phyloP scores from a whole-genome alignment of 1,139 yeast species.

The Magnusiomyces suaveolens region DNA sequence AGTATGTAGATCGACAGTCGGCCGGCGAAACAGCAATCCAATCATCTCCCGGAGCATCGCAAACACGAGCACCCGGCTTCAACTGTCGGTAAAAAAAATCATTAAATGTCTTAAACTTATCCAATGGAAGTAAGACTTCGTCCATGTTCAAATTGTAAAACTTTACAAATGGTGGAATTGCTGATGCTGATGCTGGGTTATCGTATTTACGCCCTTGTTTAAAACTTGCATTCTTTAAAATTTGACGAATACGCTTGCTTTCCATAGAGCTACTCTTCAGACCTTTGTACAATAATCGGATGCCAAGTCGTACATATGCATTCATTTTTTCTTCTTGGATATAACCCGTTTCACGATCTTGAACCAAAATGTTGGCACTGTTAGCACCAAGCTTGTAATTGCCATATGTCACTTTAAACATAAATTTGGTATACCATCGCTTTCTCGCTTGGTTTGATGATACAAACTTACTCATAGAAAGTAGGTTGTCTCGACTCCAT shows the following conservation, averaged over 20 bases:
- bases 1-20: conserved; percentile 76
- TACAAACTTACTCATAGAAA: conserved; percentile 61
- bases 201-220: conserved; percentile 85
- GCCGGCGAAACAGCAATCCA: conserved; percentile 68
- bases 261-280: conserved; percentile 41
- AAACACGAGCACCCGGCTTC: conserved; percentile 58
- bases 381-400: conserved; percentile 79
- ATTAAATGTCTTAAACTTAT: conserved; percentile 61
- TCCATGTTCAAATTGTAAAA: conserved; percentile 68
- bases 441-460: conserved; percentile 76
- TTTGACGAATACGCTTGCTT: conserved; percentile 47
- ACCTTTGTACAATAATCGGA: conserved; percentile 72
- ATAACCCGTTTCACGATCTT: conserved; percentile 80
- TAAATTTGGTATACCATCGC: conserved; percentile 77
- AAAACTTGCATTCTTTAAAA: conserved; percentile 56
- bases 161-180: conserved; percentile 67
- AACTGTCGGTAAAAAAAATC: conserved; percentile 80
- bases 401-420: conserved; percentile 82
- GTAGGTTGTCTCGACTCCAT: conserved; percentile 59
- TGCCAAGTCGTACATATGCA: conserved; percentile 77
- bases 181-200: conserved; percentile 50
- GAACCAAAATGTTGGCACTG: conserved; percentile 88
- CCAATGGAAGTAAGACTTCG: conserved; percentile 50
- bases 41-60: conserved; percentile 47
- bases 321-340: conserved; percentile 89